These are phyloP conservation scores for Psilocybe cubensis DNA, from an alignment of 768 basidiomycete species.

Conservation along the genomic window DNA sequence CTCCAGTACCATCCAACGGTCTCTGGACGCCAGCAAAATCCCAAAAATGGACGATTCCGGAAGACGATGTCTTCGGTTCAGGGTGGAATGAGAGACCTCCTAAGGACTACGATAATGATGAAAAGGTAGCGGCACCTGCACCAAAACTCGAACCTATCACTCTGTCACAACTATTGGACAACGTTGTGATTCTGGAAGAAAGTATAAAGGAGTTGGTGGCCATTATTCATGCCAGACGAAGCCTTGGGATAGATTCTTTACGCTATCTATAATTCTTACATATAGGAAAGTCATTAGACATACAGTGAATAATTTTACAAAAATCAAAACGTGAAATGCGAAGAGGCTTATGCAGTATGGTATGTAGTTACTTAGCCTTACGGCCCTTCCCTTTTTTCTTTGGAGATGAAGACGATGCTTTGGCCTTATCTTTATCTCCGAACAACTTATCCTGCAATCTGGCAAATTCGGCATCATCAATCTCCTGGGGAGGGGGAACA, in stretches of 20 bases:
- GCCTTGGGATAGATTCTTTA: slow-evolving; percentile 82
- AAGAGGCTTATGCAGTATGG: neutral
- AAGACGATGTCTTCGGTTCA: slow-evolving; percentile 74
- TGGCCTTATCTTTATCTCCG: slow-evolving; percentile 24
- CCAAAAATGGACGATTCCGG: slow-evolving; percentile 56
- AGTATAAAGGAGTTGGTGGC: slow-evolving; percentile 91
- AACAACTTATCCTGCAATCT: slow-evolving; percentile 62
- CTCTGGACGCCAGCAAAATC: slow-evolving; percentile 66
- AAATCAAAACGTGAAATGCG: neutral
- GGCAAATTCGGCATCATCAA: slow-evolving; percentile 68
- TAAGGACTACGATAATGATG: slow-evolving; percentile 25
- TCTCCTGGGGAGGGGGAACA: slow-evolving; percentile 52
- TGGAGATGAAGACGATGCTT: neutral
- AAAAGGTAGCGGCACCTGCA: slow-evolving; percentile 35
- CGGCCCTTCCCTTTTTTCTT: slow-evolving; percentile 14
- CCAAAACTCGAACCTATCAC: slow-evolving; percentile 53
- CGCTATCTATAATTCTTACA: slow-evolving; percentile 61
- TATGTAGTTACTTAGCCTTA: slow-evolving; percentile 7
- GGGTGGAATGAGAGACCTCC: slow-evolving; percentile 43
- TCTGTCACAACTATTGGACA: slow-evolving; percentile 86
- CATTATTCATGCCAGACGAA: slow-evolving; percentile 81
- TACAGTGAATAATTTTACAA: slow-evolving; percentile 1
- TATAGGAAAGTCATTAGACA: slow-evolving; percentile 1
- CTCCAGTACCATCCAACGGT: slow-evolving; percentile 58
- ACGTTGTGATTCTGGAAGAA: slow-evolving; percentile 94